Percentiles rank a stretch among this genome's conserved stretches.
These are phyloP conservation scores for Beauveria sp. DNA, from an alignment of 2,329 filamentous ascomycete genomes.

Conservation along the genomic window DNA sequence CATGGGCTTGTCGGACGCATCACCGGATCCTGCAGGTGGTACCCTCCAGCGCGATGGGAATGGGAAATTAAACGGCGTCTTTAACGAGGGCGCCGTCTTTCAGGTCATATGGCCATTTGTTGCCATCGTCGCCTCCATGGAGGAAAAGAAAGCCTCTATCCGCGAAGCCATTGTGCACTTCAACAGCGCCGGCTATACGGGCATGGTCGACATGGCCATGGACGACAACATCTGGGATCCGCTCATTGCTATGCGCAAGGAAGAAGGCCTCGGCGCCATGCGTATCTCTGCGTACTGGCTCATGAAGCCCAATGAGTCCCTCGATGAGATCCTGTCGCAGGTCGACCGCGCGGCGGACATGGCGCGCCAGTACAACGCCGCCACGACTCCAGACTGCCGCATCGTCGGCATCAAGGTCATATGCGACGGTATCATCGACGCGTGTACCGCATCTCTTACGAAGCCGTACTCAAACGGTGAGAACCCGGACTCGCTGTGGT, in stretches of 20 bases:
- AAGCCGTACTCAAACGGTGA: constrained; percentile 49
- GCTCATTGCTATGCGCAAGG: constrained; percentile 35
- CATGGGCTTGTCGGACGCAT: constrained; percentile 33
- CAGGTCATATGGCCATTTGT: constrained; percentile 49
- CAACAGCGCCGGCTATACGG: constrained; percentile 45
- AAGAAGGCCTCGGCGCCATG: constrained; percentile 28
- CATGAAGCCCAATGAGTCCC: constrained; percentile 38
- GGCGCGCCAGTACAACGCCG: constrained; percentile 25
- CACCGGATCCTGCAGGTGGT: constrained; percentile 42
- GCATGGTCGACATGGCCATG: constrained; percentile 54
- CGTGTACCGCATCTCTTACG: constrained; percentile 53
- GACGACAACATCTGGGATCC: constrained; percentile 48
- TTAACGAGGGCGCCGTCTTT: constrained; percentile 45
- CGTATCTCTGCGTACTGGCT: constrained; percentile 50
- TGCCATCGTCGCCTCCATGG: constrained; percentile 36
- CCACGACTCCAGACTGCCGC: constrained; percentile 32
- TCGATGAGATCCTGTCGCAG: constrained; percentile 35
- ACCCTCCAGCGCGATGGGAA: constrained; percentile 41
- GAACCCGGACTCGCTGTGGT: constrained; percentile 47
- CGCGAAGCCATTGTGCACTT: constrained; percentile 42
- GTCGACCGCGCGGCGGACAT: constrained; percentile 43
- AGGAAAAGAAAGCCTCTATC: constrained; percentile 41
- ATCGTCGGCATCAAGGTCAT: constrained; percentile 58
- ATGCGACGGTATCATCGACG: constrained; percentile 57
- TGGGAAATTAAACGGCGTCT: constrained; percentile 41